phyloP scores from a whole-genome alignment of 2,329 filamentous ascomycete species.

The Cordyceps javanica region DNA sequence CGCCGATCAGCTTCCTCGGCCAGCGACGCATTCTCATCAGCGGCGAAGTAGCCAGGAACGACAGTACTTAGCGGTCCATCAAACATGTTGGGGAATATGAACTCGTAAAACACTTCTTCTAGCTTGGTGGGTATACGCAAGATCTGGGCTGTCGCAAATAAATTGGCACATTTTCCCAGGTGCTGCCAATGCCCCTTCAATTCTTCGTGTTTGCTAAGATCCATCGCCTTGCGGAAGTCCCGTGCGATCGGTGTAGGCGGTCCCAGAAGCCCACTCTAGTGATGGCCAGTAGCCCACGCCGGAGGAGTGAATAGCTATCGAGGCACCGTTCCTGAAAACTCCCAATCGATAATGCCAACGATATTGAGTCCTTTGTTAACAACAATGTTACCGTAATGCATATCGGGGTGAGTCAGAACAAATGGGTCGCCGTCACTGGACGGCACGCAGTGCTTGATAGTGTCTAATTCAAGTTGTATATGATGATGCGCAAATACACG shows the following conservation, averaged over 20 bases:
- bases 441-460: neutral
- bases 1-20: neutral
- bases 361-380: constrained; percentile 19
- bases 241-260: neutral
- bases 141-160: neutral
- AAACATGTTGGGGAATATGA: neutral
- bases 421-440: neutral
- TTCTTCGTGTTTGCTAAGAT: neutral
- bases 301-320: constrained; percentile 16
- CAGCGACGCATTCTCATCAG: neutral
- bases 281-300: constrained; percentile 15
- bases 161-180: neutral
- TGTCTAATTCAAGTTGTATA: neutral
- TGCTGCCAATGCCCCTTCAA: neutral
- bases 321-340: constrained; percentile 16
- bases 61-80: neutral
- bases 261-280: neutral
- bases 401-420: constrained; percentile 16
- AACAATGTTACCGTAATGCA: constrained; percentile 20
- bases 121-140: neutral
- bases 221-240: neutral
- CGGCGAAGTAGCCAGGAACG: neutral
- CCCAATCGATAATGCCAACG: constrained; percentile 22
- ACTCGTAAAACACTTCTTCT: neutral
- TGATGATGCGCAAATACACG: neutral